Conservation (phyloP, 2,329 filamentous ascomycete genomes). For the Ascocoryne sarcoides region DNA sequence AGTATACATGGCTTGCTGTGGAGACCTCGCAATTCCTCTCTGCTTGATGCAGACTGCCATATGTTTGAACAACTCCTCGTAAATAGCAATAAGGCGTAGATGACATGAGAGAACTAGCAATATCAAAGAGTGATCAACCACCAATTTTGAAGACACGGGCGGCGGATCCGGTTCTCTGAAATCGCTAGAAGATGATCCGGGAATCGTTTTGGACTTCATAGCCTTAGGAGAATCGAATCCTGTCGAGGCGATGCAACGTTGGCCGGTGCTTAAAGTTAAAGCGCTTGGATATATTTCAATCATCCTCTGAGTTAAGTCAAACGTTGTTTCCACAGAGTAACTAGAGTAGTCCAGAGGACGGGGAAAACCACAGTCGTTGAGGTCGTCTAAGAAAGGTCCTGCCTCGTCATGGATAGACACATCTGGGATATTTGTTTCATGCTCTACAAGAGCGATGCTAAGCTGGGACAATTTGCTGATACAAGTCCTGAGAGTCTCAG, state of each 20-base stretch:
- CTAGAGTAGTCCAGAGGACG: slow-evolving; percentile 5
- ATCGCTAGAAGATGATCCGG: neutral
- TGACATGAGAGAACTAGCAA: slow-evolving; percentile 22
- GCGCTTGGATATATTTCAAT: slow-evolving; percentile 20
- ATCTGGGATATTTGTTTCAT: slow-evolving; percentile 15
- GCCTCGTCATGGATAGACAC: slow-evolving; percentile 14
- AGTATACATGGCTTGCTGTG: slow-evolving; percentile 2
- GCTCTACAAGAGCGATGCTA: slow-evolving; percentile 16
- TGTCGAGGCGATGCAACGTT: neutral
- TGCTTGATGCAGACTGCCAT: slow-evolving; percentile 13
- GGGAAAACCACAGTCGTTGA: too few species aligned
- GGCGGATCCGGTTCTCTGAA: neutral
- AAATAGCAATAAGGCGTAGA: slow-evolving; percentile 18
- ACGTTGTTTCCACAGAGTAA: slow-evolving; percentile 14
- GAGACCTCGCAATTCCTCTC: slow-evolving; percentile 5
- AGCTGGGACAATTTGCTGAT: slow-evolving; percentile 17
- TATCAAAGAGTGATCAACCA: slow-evolving; percentile 16
- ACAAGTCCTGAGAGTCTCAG: slow-evolving; percentile 5
- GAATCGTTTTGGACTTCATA: neutral
- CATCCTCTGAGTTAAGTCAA: slow-evolving; percentile 14
- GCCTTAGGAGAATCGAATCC: neutral
- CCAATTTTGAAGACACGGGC: neutral
- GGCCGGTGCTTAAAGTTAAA: slow-evolving; percentile 2
- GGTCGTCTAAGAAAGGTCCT: too few species aligned
- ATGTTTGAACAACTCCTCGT: slow-evolving; percentile 17